Percentiles rank a stretch among this genome's conserved stretches.
These are phyloP conservation scores for Suillus weaverae DNA, from an alignment of 768 basidiomycete genomes.

Conservation along the genomic window DNA sequence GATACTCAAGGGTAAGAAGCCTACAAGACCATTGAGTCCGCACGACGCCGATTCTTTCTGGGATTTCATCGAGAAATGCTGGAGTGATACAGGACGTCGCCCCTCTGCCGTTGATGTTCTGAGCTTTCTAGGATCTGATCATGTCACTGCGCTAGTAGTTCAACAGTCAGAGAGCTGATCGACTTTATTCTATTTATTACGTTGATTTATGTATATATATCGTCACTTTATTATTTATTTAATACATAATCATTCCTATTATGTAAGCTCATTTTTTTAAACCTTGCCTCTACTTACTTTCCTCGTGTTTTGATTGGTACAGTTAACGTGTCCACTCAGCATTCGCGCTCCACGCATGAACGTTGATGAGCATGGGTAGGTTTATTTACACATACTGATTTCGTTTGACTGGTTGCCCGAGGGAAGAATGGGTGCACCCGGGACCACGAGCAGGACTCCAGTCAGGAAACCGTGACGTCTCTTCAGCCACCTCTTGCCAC, in stretches of 20 bases:
- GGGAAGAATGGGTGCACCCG: not conserved
- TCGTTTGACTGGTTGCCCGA: not conserved
- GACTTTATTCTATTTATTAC: too few relatives aligned
- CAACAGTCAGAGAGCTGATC: not conserved
- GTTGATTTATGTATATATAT: too few relatives aligned
- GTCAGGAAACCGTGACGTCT: not conserved
- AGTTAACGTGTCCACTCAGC: not conserved
- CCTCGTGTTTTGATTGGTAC: too few relatives aligned
- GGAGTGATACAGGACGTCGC: conserved; percentile 18
- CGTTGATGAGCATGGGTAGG: not conserved
- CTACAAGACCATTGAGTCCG: conserved; percentile 13
- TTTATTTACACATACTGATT: not conserved
- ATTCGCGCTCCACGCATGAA: not conserved
- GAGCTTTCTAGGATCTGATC: conserved; percentile 10
- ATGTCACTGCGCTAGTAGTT: not conserved
- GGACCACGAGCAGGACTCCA: not conserved
- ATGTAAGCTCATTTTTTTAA: too few relatives aligned
- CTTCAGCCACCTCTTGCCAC: not conserved
- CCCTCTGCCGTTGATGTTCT: conserved; percentile 17
- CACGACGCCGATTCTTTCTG: conserved; percentile 24
- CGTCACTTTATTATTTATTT: too few relatives aligned
- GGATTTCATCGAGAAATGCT: conserved; percentile 24
- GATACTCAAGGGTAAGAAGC: conserved; percentile 14
- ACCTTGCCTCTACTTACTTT: too few relatives aligned
- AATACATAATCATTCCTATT: too few relatives aligned